Evolutionary conservation across 257 asterid genomes (phyloP), one percentile per base, ranked within the genome.

Genomic region (Haberlea rhodopensis): DNA sequence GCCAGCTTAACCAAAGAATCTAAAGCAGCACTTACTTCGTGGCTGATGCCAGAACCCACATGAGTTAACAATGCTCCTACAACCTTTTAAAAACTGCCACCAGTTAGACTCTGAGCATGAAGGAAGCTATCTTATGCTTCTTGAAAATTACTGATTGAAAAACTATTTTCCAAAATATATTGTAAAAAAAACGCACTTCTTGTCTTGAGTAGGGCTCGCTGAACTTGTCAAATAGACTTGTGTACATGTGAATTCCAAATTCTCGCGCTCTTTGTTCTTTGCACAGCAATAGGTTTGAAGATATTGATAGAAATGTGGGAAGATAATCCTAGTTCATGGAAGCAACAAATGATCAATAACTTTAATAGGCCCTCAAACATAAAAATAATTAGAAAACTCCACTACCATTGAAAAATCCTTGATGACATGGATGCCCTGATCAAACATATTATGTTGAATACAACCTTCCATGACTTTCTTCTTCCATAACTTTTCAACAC

Each of bases 21-120:
- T 74, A 89, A 78, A 75, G 95, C 89, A 76, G 89, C 79, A 74
- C 73, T 80, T 64, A 82, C 95, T 80, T 89, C 95, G 77, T 71
- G 69, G 76, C 67, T 69, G 59, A 85, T 73, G 68, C 96, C 94
- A 75, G 95, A 87, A 74, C 96, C 96, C 72, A 87, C 86, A 57
- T 89, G 96, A 26, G 94, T 78, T 57, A 85, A 76, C 75, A 89
- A 79, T 76, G 94, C 88, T 76, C 95, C 96, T 71, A 89, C 62
- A 80, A 89, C 87, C 96, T 89, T 76, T 70, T 78, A 15, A 74
- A 62, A 49, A 52, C 11, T 27, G 31, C 52, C 51, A 24, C 43
- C 46, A 15, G 63, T 63, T 70, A 69, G 66, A 37, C 67, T 75
- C n/a, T 73, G 62, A 66, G 75, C 72, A 65, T 71, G 71, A 74